phyloP scores from a whole-genome alignment of 129 eudicot genomes.

The Tagetes erecta region DNA sequence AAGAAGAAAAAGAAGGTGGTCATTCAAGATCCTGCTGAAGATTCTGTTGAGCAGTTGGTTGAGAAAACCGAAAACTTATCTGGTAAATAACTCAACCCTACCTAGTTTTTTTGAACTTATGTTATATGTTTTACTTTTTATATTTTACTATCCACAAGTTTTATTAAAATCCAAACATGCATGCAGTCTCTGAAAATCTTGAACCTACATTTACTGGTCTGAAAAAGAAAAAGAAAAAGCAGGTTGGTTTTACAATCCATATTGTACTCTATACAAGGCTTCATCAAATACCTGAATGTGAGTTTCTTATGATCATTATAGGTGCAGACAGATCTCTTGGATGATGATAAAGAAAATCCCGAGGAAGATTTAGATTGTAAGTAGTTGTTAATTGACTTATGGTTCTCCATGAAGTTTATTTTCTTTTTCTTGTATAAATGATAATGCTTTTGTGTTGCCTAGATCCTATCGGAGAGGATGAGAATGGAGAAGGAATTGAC shows the following conservation, averaged over 20 bases:
- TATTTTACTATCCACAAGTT: not conserved
- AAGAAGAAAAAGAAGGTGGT: constrained; percentile 88
- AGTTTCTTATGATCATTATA: constrained; percentile 32
- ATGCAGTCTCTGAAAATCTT: constrained; percentile 62
- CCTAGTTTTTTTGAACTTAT: not conserved
- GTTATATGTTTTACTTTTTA: not conserved
- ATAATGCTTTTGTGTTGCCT: not conserved
- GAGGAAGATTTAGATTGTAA: constrained; percentile 64
- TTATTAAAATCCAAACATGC: not conserved
- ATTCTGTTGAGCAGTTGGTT: constrained; percentile 44
- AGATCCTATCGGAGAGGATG: constrained; percentile 58
- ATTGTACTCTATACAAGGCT: too few relatives aligned
- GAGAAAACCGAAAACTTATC: constrained; percentile 62
- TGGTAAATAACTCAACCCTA: not conserved
- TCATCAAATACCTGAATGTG: too few relatives aligned
- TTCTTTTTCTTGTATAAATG: too few relatives aligned
- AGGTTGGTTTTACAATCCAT: constrained; percentile 34
- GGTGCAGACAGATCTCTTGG: constrained; percentile 62
- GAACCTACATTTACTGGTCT: constrained; percentile 73
- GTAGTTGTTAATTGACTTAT: not conserved
- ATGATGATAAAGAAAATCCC: constrained; percentile 57
- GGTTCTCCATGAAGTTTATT: too few relatives aligned
- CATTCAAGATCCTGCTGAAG: constrained; percentile 62
- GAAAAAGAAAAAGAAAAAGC: constrained; percentile 89
- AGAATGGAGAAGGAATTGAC: constrained; percentile 54